A percentile compares a stretch with the other conserved stretches of the same genome.
phyloP scores from a whole-genome alignment of 495 filamentous ascomycete genomes.

The Penicillium flavigenum region DNA sequence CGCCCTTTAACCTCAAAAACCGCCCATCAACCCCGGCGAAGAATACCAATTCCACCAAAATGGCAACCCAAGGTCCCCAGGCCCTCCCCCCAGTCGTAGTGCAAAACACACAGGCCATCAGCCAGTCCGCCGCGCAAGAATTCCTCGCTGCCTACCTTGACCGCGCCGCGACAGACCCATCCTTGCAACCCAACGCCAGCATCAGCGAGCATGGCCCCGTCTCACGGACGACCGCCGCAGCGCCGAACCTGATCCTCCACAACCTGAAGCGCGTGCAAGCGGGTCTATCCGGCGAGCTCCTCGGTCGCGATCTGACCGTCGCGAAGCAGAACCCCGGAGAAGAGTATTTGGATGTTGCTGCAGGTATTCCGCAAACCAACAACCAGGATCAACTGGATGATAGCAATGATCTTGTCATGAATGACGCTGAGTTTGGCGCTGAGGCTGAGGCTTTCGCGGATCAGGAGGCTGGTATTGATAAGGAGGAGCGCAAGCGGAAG shows the following conservation, averaged over 20 bases:
- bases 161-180: conserved; percentile 52
- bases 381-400: conserved; percentile 33
- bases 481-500: conserved; percentile 49
- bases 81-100: conserved; percentile 48
- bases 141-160: conserved; percentile 60
- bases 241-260: conserved; percentile 58
- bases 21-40: background rate
- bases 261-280: conserved; percentile 66
- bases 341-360: conserved; percentile 30
- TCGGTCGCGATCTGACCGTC: conserved; percentile 49
- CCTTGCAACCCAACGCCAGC: conserved; percentile 64
- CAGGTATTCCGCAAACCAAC: conserved; percentile 22
- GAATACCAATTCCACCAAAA: conserved; percentile 25
- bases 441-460: conserved; percentile 31
- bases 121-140: conserved; percentile 52
- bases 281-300: conserved; percentile 58
- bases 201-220: conserved; percentile 61
- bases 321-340: conserved; percentile 38
- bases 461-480: conserved; percentile 38
- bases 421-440: conserved; percentile 27
- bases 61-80: conserved; percentile 43
- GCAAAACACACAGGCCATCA: conserved; percentile 46
- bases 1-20: background rate
- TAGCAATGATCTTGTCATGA: conserved; percentile 28
- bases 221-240: conserved; percentile 52